Evolutionary conservation across 1,139 yeast species (phyloP), one percentile per base, ranked within the genome.

Genomic region (Blastobotrys persicus): DNA sequence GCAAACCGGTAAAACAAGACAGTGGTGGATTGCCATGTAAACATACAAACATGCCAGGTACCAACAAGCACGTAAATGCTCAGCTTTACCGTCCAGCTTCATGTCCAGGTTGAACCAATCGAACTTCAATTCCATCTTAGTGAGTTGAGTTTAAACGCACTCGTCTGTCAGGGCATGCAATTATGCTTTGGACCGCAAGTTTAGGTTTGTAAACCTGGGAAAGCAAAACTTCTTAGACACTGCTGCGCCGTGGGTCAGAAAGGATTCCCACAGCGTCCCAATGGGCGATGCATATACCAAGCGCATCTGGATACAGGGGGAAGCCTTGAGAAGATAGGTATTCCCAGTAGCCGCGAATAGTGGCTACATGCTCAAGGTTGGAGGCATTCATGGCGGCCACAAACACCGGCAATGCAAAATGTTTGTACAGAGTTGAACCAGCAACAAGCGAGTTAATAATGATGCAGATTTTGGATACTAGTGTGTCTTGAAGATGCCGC

Each of bases 251-350:
- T 23, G 5, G 28, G 9, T 23, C 28, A 6, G 28, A 23, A 5
- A 9, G 9, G 9, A 23, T 23, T 23, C 28, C 28, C 28, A 23
- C 9, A 6, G 5, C 28, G 9, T 23, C 5, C 28, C 28, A 23
- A 23, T 23, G 28, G 9, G 28, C 5, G 5, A 52, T 51, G 33
- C 59, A 55, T 34, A 45, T 39, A 39, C 45, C 45, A 2, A 52
- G 48, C 2, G 60, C 59, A 45, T 54, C 59, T 3, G 55, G 50
- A 31, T 55, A 55, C 7, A 57, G 48, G 1, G 59, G 59, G 42
- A 56, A 56, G 43, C 47, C 50, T 17, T 47, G 54, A 5, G 53
- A 41, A 13, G 48, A 37, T 59, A 59, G 55, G 23, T 47, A 55
- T 3, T 28, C 32, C 59, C 59, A 57, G 41, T 58, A 58, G 13